A percentile compares a stretch with the other conserved stretches of the same genome.
These are phyloP conservation scores for Vaccinium vitisidaea DNA, from an alignment of 148 eudicot species.

Conservation along the genomic window DNA sequence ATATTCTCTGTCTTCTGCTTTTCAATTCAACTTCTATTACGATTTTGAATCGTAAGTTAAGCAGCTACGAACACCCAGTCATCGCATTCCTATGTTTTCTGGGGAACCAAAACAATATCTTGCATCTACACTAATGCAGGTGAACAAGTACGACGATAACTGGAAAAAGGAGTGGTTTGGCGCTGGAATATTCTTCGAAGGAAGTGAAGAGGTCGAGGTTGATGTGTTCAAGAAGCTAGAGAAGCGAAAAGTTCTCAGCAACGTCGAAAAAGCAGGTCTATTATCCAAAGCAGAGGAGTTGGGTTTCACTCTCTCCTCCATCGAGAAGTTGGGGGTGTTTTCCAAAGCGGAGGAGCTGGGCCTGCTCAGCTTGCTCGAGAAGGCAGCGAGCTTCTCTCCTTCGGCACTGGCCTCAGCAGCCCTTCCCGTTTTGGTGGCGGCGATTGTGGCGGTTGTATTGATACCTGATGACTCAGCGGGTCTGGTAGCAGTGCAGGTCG, in stretches of 20 bases:
- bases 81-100: too few relatives aligned
- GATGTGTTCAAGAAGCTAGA: slow-evolving; percentile 91
- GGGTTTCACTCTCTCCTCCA: slow-evolving; percentile 79
- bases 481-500: slow-evolving; percentile 56
- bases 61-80: too few relatives aligned
- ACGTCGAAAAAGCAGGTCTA: slow-evolving; percentile 82
- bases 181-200: slow-evolving; percentile 81
- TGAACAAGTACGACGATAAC: slow-evolving; percentile 65
- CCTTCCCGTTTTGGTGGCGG: slow-evolving; percentile 62
- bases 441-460: slow-evolving; percentile 54
- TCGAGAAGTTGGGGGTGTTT: slow-evolving; percentile 77
- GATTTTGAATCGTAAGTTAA: background rate
- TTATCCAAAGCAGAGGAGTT: slow-evolving; percentile 79
- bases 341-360: slow-evolving; percentile 93
- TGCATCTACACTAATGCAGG: slow-evolving; percentile 34
- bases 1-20: background rate
- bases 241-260: slow-evolving; percentile 76
- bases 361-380: slow-evolving; percentile 75
- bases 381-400: slow-evolving; percentile 52
- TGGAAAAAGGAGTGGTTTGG: slow-evolving; percentile 95
- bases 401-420: slow-evolving; percentile 73
- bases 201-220: slow-evolving; percentile 69
- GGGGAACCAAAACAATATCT: too few relatives aligned
- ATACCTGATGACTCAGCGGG: slow-evolving; percentile 74
- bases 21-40: background rate